Evolutionary conservation across 2,329 filamentous ascomycete species (phyloP).

Genomic region (Seiridium cupressi): DNA sequence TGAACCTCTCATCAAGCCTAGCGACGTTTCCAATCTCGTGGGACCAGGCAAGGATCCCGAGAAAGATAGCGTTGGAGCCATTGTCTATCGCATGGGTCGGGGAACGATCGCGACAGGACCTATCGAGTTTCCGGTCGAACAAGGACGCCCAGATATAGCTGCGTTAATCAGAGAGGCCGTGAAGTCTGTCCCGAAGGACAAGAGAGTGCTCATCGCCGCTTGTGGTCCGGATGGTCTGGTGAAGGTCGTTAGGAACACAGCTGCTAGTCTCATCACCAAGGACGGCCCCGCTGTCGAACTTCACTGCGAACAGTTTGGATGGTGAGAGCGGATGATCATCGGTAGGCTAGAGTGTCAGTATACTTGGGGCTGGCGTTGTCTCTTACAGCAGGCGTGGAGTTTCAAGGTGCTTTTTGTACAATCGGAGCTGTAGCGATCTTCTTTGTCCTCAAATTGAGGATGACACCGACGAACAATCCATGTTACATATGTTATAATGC

Average conservation of each 20-base stretch:
- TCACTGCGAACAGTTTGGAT: constrained; percentile 49
- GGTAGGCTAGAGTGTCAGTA: no score
- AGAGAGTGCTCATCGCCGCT: constrained; percentile 43
- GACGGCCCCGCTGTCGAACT: constrained; percentile 48
- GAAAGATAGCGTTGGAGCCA: constrained; percentile 13
- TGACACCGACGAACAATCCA: no score
- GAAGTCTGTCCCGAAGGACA: constrained; percentile 24
- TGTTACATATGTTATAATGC: no score
- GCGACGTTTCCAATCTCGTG: constrained; percentile 12
- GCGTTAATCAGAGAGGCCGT: constrained; percentile 37
- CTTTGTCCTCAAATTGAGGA: no score
- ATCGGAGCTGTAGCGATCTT: no score
- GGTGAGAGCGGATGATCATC: constrained; percentile 24
- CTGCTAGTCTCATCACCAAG: constrained; percentile 39
- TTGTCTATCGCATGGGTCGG: constrained; percentile 4
- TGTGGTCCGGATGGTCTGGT: constrained; percentile 47
- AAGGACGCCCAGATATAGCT: constrained; percentile 40
- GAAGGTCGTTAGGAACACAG: constrained; percentile 40
- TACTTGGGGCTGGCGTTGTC: no score
- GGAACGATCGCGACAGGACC: constrained; percentile 13
- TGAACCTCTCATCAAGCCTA: background rate
- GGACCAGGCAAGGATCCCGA: constrained; percentile 17
- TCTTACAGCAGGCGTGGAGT: no score
- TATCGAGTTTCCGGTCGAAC: constrained; percentile 26
- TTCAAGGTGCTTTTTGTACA: no score